Evolutionary conservation across 768 basidiomycete species (phyloP).

Genomic region (Termitomyces sp.): DNA sequence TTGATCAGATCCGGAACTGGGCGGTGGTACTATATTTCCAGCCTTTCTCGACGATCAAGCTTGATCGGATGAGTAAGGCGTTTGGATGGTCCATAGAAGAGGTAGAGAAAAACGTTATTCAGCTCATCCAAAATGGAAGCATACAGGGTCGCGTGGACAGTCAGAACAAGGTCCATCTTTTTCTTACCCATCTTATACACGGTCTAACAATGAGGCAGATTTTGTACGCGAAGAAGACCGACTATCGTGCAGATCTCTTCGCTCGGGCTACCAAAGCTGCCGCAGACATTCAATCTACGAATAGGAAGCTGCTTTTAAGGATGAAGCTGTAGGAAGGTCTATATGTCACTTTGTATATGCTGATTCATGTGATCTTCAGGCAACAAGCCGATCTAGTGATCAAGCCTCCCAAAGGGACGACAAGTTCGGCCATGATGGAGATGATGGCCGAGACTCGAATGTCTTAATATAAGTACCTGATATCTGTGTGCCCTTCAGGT

Average conservation of each 20-base stretch:
- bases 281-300: conserved; percentile 62
- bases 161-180: conserved; percentile 64
- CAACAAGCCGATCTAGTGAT: conserved; percentile 79
- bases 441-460: conserved; percentile 6
- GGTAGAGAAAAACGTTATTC: conserved; percentile 68
- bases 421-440: conserved; percentile 19
- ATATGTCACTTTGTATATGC: not conserved
- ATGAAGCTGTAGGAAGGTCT: conserved; percentile 60
- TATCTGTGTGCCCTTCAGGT: not conserved
- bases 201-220: conserved; percentile 41
- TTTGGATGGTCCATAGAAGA: conserved; percentile 78
- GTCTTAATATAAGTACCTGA: not conserved
- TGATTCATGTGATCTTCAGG: conserved; percentile 26
- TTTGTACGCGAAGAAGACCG: conserved; percentile 70
- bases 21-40: conserved; percentile 86
- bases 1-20: conserved; percentile 64
- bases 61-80: conserved; percentile 79
- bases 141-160: conserved; percentile 86
- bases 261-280: conserved; percentile 70
- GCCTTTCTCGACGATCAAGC: conserved; percentile 80
- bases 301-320: conserved; percentile 73
- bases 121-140: conserved; percentile 68
- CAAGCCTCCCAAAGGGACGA: conserved; percentile 48
- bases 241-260: conserved; percentile 75
- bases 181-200: not conserved